Conservation (phyloP, 805 yeast genomes). For the Myxozyma vanderwaltii region DNA sequence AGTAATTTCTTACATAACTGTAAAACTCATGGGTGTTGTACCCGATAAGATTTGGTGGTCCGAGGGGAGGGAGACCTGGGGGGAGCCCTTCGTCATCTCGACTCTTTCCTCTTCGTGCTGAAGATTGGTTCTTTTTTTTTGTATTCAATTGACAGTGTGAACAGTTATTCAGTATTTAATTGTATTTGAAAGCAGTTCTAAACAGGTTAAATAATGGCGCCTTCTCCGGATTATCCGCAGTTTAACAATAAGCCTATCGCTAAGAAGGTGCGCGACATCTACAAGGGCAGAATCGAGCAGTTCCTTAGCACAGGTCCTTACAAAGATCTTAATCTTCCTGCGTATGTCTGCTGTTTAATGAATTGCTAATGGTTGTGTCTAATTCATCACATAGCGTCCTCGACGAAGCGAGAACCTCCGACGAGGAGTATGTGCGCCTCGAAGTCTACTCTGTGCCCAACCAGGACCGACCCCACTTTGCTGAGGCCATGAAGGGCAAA, state of each 20-base stretch:
- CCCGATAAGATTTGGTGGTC: conserved; percentile 7
- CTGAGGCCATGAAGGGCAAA: conserved; percentile 54
- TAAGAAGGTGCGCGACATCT: conserved; percentile 74
- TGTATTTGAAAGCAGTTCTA: not conserved
- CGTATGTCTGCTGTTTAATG: conserved; percentile 36
- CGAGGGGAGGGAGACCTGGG: not conserved
- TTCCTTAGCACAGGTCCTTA: conserved; percentile 78
- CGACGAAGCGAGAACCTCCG: conserved; percentile 59
- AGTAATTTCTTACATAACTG: not conserved
- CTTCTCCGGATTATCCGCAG: conserved; percentile 39
- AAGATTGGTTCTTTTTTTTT: not conserved
- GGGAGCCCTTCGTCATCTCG: not conserved
- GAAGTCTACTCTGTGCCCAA: conserved; percentile 75
- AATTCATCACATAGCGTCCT: conserved; percentile 51
- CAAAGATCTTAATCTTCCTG: conserved; percentile 70
- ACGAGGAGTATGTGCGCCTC: conserved; percentile 54
- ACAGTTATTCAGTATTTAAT: not conserved
- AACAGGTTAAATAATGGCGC: not conserved
- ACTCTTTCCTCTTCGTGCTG: not conserved
- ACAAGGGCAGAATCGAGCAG: conserved; percentile 71
- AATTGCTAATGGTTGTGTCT: not conserved
- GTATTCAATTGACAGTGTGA: not conserved
- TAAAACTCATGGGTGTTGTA: not conserved
- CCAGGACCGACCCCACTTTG: conserved; percentile 63
- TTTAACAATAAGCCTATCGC: conserved; percentile 61